Conservation (phyloP, 371 early-diverging fungal species). For the Mucor saturninus region DNA sequence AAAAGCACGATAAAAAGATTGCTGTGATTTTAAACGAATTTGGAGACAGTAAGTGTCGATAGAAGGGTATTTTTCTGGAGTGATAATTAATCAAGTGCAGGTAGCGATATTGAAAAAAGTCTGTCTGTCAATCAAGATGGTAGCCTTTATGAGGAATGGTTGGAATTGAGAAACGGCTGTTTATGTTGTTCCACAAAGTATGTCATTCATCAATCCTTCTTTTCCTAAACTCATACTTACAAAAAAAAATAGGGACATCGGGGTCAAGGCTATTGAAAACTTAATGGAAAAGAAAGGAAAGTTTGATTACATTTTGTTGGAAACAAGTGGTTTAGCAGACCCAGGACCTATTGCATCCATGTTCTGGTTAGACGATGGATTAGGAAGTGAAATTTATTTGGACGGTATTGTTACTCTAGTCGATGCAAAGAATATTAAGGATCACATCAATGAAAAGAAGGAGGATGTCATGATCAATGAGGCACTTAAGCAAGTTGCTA, state of each 20-base stretch:
- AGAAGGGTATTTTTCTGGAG: neutral
- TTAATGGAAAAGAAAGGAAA: constrained; percentile 87
- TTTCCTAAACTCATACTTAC: neutral
- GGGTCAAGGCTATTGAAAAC: constrained; percentile 93
- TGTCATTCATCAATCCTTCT: neutral
- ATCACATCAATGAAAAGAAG: constrained; percentile 60
- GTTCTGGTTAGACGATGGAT: constrained; percentile 96
- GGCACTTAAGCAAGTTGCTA: constrained; percentile 81
- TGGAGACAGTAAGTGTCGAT: constrained; percentile 65
- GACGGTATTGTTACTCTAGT: constrained; percentile 95
- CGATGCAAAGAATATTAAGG: constrained; percentile 81
- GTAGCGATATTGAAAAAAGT: constrained; percentile 93
- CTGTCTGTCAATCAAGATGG: constrained; percentile 82
- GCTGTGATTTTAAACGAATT: constrained; percentile 94
- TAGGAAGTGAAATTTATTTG: constrained; percentile 86
- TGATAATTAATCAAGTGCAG: constrained; percentile 32
- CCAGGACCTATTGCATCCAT: constrained; percentile 93
- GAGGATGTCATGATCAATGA: constrained; percentile 69
- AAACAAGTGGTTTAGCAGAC: constrained; percentile 87
- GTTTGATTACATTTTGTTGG: constrained; percentile 95
- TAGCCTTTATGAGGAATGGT: constrained; percentile 92
- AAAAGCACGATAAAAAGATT: constrained; percentile 90
- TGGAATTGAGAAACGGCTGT: constrained; percentile 96
- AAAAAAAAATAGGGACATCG: constrained; percentile 74
- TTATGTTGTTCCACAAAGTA: constrained; percentile 96